Base-by-base conservation (phyloP, 257 asterid species). In the Henckelia pumila region DNA sequence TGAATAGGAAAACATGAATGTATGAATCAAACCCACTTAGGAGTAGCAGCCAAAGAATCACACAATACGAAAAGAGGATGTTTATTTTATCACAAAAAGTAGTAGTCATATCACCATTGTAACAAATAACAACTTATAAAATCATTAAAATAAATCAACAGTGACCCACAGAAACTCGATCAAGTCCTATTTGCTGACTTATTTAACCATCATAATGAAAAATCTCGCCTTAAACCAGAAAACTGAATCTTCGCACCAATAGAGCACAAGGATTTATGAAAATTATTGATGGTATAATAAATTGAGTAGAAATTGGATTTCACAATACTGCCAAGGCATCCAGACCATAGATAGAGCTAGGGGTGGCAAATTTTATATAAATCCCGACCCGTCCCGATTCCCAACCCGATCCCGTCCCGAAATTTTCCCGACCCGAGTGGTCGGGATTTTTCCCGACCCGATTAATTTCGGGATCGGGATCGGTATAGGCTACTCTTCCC, bases 261-360 rank as follows among this genome's bases (percentile, higher is more conserved):
- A 47, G 61, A 56, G 50, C 13, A 53, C 11, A 29, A 25, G 52
- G 55, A 62, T 50, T 61, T 40, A 55, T 20, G 63, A 49, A 66
- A 67, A 21, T 64, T 33, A 69, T 26, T 58, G 52, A 66, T 50
- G 57, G 59, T 40, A 70, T 49, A 21, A 73, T 64, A 33, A 56
- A 21, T 49, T 58, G 30, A 26, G n/a, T 35, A 30, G 55, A 59
- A 72, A 68, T 32, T 49, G 66, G 64, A 24, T 14, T 8, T 56
- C 21, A 57, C 50, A 75, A 47, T 24, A 68, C 66, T 24, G 56
- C 20, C 40, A 20, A 63, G 22, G 30, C 14, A 62, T 66, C 28
- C 32, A 20, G 57, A 71, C 62, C 67, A 63, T 32, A 57, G 44
- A 71, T 58, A 61, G 26, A 6, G 26, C 40, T n/a, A n/a, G n/a